Evolutionary conservation across 176 grass and related monocot genomes (phyloP).

Genomic region (Carex cristatella): DNA sequence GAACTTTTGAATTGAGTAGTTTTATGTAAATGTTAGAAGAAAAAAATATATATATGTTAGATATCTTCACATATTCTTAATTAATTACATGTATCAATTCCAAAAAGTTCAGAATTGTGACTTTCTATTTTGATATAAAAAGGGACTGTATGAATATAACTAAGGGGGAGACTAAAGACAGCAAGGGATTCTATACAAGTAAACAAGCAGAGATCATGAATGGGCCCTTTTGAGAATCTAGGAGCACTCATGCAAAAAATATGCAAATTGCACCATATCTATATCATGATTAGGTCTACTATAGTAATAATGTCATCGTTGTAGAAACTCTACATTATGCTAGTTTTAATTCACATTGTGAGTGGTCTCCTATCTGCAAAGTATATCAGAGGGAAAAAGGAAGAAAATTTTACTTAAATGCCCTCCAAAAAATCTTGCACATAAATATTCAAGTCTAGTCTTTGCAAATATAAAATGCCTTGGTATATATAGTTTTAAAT

Average conservation of each 20-base stretch:
- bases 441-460: neutral
- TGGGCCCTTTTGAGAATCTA: conserved; percentile 15
- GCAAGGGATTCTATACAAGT: conserved; percentile 22
- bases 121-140: neutral
- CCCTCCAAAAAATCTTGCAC: conserved; percentile 6
- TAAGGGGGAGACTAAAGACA: neutral
- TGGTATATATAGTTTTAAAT: neutral
- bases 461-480: neutral
- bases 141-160: neutral
- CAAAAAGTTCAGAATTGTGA: neutral
- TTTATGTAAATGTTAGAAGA: neutral
- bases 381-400: neutral
- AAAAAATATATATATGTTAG: neutral
- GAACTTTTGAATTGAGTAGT: neutral
- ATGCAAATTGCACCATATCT: conserved; percentile 16
- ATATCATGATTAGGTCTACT: conserved; percentile 20
- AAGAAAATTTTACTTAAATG: neutral
- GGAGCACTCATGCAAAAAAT: conserved; percentile 27
- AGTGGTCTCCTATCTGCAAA: neutral
- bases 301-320: conserved; percentile 7
- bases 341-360: conserved; percentile 23
- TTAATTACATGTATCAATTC: neutral
- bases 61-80: neutral
- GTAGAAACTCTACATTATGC: conserved; percentile 8
- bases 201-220: neutral